phyloP scores from a whole-genome alignment of 2,329 filamentous ascomycete species.

The Hypoxylon sp. region DNA sequence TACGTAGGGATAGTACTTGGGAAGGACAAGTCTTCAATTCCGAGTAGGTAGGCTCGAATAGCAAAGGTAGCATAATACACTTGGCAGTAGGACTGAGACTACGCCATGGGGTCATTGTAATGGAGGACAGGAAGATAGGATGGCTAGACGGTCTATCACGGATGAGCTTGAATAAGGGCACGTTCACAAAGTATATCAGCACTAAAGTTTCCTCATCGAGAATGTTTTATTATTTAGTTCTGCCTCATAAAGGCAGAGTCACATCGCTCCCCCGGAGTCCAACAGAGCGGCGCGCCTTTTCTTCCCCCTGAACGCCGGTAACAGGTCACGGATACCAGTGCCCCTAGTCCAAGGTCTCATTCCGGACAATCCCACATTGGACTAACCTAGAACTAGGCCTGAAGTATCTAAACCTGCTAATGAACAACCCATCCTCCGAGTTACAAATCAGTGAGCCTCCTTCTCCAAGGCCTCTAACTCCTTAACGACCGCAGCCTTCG shows the following conservation, averaged over 20 bases:
- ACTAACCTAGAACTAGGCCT: slow-evolving; percentile 38
- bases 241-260: slow-evolving; percentile 9
- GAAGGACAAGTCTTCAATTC: no score
- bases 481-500: slow-evolving; percentile 85
- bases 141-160: no score
- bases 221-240: slow-evolving; percentile 18
- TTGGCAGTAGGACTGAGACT: no score
- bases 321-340: slow-evolving; percentile 23
- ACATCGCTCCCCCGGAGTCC: slow-evolving; percentile 13
- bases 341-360: slow-evolving; percentile 32
- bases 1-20: no score
- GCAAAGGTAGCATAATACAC: no score
- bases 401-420: slow-evolving; percentile 22
- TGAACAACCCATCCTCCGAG: slow-evolving; percentile 2
- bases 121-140: no score
- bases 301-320: slow-evolving; percentile 35
- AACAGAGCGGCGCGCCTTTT: slow-evolving; percentile 20
- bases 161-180: neutral
- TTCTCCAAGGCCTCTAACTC: slow-evolving; percentile 78
- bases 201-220: slow-evolving; percentile 14
- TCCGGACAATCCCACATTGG: slow-evolving; percentile 19
- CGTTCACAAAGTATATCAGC: neutral
- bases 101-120: no score
- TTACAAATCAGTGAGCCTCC: slow-evolving; percentile 48
- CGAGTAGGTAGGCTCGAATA: no score